Evolutionary conservation across 179 eudicot species (phyloP).

Genomic region (Corrigiola litoralis): DNA sequence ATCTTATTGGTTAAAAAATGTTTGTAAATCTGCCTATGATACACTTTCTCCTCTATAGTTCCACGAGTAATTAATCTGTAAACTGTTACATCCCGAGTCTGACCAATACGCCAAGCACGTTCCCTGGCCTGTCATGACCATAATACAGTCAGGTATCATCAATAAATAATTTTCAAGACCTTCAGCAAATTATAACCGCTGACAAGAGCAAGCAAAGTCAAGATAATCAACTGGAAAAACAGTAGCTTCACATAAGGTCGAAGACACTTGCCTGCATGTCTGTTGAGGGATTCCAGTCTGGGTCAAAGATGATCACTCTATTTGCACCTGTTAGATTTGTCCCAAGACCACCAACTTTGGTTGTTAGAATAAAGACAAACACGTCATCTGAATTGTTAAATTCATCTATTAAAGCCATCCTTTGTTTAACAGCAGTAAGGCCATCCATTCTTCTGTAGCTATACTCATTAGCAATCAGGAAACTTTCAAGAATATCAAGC

Average conservation of each 20-base stretch:
- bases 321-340: slow-evolving; percentile 95
- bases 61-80: slow-evolving; percentile 95
- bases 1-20: slow-evolving; percentile 93
- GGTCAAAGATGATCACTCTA: slow-evolving; percentile 95
- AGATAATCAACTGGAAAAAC: not conserved
- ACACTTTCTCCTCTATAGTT: slow-evolving; percentile 97
- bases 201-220: slow-evolving; percentile 1
- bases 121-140: slow-evolving; percentile 79
- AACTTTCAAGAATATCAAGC: slow-evolving; percentile 94
- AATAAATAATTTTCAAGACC: not conserved
- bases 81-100: slow-evolving; percentile 76
- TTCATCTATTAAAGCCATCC: slow-evolving; percentile 92
- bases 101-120: slow-evolving; percentile 99
- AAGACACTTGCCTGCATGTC: slow-evolving; percentile 76
- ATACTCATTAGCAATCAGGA: slow-evolving; percentile 53
- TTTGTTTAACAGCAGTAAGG: slow-evolving; percentile 74
- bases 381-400: slow-evolving; percentile 74
- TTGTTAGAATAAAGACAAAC: slow-evolving; percentile 79
- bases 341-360: slow-evolving; percentile 96
- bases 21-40: slow-evolving; percentile 94
- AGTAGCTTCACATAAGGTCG: not conserved
- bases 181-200: not conserved
- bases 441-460: slow-evolving; percentile 97
- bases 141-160: slow-evolving; percentile 6
- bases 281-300: slow-evolving; percentile 99